A percentile compares a stretch with the other conserved stretches of the same genome.
These are phyloP conservation scores for Claviceps sp. DNA, from an alignment of 2,329 filamentous ascomycete genomes.

Conservation along the genomic window DNA sequence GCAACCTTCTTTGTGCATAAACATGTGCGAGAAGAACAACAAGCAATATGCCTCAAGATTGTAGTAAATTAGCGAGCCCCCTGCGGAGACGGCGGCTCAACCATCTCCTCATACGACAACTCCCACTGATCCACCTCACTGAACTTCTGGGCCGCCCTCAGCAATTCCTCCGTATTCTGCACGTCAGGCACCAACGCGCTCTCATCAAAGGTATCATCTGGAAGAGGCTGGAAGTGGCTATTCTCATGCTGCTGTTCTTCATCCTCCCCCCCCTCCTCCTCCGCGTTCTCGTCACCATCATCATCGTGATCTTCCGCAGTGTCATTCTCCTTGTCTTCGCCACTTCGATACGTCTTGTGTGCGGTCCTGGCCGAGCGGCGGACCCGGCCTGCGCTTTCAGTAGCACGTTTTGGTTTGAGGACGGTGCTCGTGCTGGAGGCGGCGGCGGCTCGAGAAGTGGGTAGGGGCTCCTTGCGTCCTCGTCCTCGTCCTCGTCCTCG, in stretches of 20 bases:
- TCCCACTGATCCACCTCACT: conserved; percentile 57
- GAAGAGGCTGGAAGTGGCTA: conserved; percentile 27
- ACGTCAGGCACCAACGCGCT: conserved; percentile 19
- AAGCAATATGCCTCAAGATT: no score
- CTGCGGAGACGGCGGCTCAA: conserved; percentile 39
- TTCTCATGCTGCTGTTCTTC: conserved; percentile 20
- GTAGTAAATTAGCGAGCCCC: conserved; percentile 27
- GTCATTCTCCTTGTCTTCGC: conserved; percentile 47
- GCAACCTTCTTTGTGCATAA: not conserved
- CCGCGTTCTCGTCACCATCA: not conserved
- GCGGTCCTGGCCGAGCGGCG: conserved; percentile 13
- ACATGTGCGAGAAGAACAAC: no score
- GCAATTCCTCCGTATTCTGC: conserved; percentile 37
- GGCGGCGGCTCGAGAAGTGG: conserved; percentile 8
- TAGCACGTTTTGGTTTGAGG: conserved; percentile 13
- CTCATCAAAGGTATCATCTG: conserved; percentile 31
- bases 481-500: conserved; percentile 7
- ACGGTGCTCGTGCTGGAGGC: conserved; percentile 14
- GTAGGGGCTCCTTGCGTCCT: conserved; percentile 14
- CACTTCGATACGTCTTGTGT: conserved; percentile 36
- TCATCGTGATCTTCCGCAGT: conserved; percentile 16
- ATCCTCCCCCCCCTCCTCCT: conserved; percentile 15
- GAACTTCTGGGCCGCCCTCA: conserved; percentile 48
- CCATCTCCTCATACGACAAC: conserved; percentile 52
- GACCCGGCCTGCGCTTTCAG: conserved; percentile 5